Percentiles rank a stretch among this genome's conserved stretches.
phyloP scores from a whole-genome alignment of 768 basidiomycete genomes.

The Mycena galopus region DNA sequence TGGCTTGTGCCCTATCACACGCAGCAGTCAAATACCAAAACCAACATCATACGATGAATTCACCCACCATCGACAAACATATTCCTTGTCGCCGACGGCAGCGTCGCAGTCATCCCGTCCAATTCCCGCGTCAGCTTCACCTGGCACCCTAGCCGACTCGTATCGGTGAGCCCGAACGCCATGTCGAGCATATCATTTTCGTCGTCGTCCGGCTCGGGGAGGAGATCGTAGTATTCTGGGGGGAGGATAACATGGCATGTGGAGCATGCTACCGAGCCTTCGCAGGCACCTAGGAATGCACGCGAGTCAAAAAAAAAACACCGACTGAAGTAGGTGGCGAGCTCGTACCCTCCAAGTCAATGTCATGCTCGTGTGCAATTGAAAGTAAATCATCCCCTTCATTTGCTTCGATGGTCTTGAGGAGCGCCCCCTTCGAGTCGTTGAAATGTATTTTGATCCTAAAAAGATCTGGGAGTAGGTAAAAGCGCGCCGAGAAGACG shows the following conservation, averaged over 20 bases:
- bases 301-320: slow-evolving; percentile 5
- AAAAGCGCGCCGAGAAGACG: not conserved
- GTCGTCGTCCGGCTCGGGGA: slow-evolving; percentile 96
- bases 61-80: slow-evolving; percentile 93
- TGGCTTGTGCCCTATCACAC: slow-evolving; percentile 24
- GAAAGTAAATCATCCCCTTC: slow-evolving; percentile 94
- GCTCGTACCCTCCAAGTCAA: slow-evolving; percentile 92
- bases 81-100: slow-evolving; percentile 94
- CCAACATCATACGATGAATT: not conserved
- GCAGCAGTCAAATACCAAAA: not conserved
- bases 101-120: slow-evolving; percentile 85
- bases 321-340: not conserved
- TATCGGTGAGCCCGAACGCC: slow-evolving; percentile 97
- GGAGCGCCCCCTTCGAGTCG: slow-evolving; percentile 84
- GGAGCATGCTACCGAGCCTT: slow-evolving; percentile 96
- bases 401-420: slow-evolving; percentile 92
- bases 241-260: slow-evolving; percentile 95
- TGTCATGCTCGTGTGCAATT: slow-evolving; percentile 94
- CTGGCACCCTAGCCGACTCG: slow-evolving; percentile 86
- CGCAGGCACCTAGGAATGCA: slow-evolving; percentile 84
- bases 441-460: slow-evolving; percentile 94
- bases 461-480: slow-evolving; percentile 18
- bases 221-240: slow-evolving; percentile 83
- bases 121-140: slow-evolving; percentile 83
- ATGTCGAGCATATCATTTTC: slow-evolving; percentile 99